Percentiles rank a stretch among this genome's conserved stretches.
Evolutionary conservation across 441 rosid species (phyloP).

Genomic region (Bocquillonia castaneifolia): DNA sequence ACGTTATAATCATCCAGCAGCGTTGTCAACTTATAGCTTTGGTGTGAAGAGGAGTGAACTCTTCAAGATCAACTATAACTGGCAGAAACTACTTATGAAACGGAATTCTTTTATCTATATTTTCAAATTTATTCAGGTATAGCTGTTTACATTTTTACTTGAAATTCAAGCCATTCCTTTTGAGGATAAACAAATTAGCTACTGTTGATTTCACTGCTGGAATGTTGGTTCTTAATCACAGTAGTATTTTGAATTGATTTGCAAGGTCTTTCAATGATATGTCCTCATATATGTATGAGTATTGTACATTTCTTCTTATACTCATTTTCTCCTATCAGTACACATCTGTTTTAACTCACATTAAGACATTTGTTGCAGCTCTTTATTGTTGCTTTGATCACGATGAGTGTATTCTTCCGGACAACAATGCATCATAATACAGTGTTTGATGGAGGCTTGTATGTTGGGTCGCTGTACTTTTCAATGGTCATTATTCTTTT

Average conservation of each 20-base stretch:
- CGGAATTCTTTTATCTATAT: constrained; percentile 83
- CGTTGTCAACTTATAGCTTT: constrained; percentile 66
- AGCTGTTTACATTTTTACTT: constrained; percentile 1
- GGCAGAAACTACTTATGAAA: constrained; percentile 92
- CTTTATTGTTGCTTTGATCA: constrained; percentile 77
- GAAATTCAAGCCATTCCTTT: not conserved
- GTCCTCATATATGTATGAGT: not conserved
- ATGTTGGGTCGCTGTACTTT: constrained; percentile 80
- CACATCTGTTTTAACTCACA: constrained; percentile 3
- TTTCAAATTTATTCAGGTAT: constrained; percentile 90
- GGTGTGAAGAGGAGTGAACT: constrained; percentile 67
- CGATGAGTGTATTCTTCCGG: constrained; percentile 95
- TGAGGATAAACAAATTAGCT: constrained; percentile 4
- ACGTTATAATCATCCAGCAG: constrained; percentile 84
- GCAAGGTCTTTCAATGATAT: not conserved
- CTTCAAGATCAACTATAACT: constrained; percentile 58
- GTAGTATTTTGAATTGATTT: not conserved
- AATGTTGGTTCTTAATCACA: constrained; percentile 6
- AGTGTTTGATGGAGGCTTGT: constrained; percentile 78
- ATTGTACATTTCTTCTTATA: not conserved
- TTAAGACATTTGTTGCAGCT: constrained; percentile 50
- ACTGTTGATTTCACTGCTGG: not conserved
- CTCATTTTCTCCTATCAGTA: not conserved
- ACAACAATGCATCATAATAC: constrained; percentile 71
- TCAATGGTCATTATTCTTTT: constrained; percentile 97